Conservation (phyloP, 202 grass and related monocot genomes). For the Elaeis oleifera region DNA sequence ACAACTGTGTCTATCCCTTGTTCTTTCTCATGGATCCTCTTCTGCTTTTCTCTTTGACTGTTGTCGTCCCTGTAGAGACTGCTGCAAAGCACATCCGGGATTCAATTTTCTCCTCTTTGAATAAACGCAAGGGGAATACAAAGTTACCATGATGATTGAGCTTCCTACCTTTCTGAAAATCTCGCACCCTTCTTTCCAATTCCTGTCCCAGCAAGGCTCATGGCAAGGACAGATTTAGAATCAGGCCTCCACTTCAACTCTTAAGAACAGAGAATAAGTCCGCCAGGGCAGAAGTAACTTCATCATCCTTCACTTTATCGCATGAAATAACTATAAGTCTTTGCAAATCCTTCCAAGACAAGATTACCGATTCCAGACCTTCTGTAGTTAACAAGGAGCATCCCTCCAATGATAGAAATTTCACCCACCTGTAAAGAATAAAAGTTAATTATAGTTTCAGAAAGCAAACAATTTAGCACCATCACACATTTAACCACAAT, state of each 20-base stretch:
- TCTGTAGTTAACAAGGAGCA: constrained; percentile 73
- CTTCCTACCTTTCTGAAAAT: constrained; percentile 95
- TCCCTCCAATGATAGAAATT: constrained; percentile 55
- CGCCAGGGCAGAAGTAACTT: constrained; percentile 64
- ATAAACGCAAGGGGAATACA: too few species aligned
- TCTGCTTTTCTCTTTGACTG: constrained; percentile 42
- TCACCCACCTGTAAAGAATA: constrained; percentile 57
- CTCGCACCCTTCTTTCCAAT: constrained; percentile 81
- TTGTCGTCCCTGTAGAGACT: constrained; percentile 49
- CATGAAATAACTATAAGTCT: constrained; percentile 65
- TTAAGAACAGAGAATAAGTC: constrained; percentile 72
- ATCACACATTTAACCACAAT: neutral
- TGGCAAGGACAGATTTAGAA: constrained; percentile 55
- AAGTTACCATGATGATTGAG: constrained; percentile 13
- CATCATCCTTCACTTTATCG: constrained; percentile 73
- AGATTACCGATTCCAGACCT: constrained; percentile 58
- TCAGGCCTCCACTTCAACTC: constrained; percentile 89
- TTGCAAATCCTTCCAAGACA: constrained; percentile 73
- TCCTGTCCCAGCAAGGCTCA: constrained; percentile 47
- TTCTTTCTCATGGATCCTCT: constrained; percentile 23
- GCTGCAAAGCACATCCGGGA: constrained; percentile 33
- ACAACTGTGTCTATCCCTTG: neutral
- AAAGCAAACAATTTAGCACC: neutral
- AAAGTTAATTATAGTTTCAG: neutral
- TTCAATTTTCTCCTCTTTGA: too few species aligned